These are phyloP conservation scores for Aschersonia sp. DNA, from an alignment of 2,329 filamentous ascomycete genomes.

Conservation along the genomic window DNA sequence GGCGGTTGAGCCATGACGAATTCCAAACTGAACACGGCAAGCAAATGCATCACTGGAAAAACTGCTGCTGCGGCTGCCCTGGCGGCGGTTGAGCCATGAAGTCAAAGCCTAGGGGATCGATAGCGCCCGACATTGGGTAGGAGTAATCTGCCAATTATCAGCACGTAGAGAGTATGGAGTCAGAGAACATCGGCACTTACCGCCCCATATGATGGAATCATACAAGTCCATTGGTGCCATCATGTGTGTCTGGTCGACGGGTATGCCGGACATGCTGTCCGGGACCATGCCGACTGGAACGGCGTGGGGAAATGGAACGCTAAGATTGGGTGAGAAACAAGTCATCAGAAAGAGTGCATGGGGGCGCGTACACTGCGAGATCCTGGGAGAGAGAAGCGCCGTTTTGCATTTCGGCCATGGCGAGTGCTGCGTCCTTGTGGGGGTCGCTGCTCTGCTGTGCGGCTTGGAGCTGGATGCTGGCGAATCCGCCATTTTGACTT, in stretches of 20 bases:
- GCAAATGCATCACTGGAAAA: slow-evolving; percentile 31
- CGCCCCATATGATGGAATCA: slow-evolving; percentile 50
- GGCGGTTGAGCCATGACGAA: slow-evolving; percentile 38
- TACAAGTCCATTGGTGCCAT: slow-evolving; percentile 56
- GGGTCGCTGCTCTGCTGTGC: slow-evolving; percentile 26
- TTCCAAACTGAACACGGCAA: too few relatives aligned
- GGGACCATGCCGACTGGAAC: slow-evolving; percentile 23
- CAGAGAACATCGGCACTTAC: slow-evolving; percentile 23
- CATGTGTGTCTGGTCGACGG: slow-evolving; percentile 40
- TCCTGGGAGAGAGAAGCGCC: slow-evolving; percentile 30
- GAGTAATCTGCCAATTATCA: slow-evolving; percentile 12
- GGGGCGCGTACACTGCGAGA: slow-evolving; percentile 22
- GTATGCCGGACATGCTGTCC: slow-evolving; percentile 33
- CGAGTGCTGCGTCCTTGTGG: slow-evolving; percentile 46
- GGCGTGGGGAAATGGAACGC: slow-evolving; percentile 22
- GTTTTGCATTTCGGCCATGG: slow-evolving; percentile 53
- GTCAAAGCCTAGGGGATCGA: slow-evolving; percentile 45
- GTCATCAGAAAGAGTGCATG: too few relatives aligned
- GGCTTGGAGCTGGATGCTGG: slow-evolving; percentile 12
- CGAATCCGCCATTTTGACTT: slow-evolving; percentile 9
- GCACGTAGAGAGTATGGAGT: too few relatives aligned
- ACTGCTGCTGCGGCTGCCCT: slow-evolving; percentile 42
- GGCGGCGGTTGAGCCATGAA: slow-evolving; percentile 45
- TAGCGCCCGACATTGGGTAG: slow-evolving; percentile 39
- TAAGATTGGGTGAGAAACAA: slow-evolving; percentile 2